A percentile compares a stretch with the other conserved stretches of the same genome.
These are phyloP conservation scores for Takashimella tepidaria DNA, from an alignment of 1,284 basidiomycete genomes.

Conservation along the genomic window DNA sequence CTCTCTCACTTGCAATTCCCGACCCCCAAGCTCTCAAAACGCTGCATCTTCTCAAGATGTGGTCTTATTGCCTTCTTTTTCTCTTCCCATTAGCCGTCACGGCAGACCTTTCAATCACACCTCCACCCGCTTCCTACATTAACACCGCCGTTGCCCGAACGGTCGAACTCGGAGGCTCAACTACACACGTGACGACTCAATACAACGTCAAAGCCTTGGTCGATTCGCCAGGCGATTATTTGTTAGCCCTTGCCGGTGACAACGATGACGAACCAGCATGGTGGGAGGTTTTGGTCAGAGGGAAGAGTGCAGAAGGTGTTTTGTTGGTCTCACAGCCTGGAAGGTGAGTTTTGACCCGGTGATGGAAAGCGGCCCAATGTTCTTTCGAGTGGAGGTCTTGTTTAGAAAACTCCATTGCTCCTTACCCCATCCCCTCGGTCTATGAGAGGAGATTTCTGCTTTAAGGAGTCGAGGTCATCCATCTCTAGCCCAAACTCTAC, in stretches of 20 bases:
- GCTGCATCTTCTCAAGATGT: neutral
- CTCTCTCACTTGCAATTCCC: neutral
- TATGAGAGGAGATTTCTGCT: no score
- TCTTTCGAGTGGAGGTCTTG: no score
- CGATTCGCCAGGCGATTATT: constrained; percentile 60
- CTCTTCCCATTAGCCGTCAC: neutral
- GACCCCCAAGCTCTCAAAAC: neutral
- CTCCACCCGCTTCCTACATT: constrained; percentile 56
- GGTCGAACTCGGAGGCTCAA: constrained; percentile 78
- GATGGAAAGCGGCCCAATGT: constrained; percentile 29
- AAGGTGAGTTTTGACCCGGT: constrained; percentile 16
- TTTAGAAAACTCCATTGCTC: no score
- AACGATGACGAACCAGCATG: constrained; percentile 67
- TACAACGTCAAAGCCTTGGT: constrained; percentile 73
- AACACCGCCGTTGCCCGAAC: constrained; percentile 81
- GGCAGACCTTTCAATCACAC: neutral
- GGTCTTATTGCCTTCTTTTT: neutral
- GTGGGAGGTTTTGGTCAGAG: constrained; percentile 63
- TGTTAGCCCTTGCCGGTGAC: constrained; percentile 61
- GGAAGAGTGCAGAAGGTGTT: constrained; percentile 54
- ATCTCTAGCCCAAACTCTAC: no score
- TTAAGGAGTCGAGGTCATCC: no score
- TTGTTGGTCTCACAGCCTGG: constrained; percentile 12
- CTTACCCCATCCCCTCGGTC: no score
- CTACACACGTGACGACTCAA: constrained; percentile 78